Base-by-base conservation (phyloP, 2,329 filamentous ascomycete species). In the Periconia macrospinosa region DNA sequence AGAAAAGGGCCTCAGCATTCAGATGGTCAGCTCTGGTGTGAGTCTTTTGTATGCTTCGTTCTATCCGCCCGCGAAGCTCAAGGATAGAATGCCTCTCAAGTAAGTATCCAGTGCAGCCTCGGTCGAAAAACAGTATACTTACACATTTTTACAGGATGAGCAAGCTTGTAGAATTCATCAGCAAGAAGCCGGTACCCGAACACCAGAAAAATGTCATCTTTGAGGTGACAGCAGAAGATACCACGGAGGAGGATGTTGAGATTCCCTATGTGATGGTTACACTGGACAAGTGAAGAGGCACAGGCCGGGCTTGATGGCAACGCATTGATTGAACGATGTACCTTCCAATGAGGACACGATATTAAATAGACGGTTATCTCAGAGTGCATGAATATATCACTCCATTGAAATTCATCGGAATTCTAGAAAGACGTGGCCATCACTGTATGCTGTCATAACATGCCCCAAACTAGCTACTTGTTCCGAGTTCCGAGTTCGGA, bases 131-230 rank as follows among this genome's bases (percentile, higher is more conserved):
- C 17, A 30, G 23, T 17, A 41, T 27, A 23, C 62, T 74, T 62
- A 76, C 60, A 55, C 17, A 6, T 3, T 11, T 46, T 11, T 46
- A 41, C 51, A 96, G 92, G 78, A 84, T 97, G 76, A 96, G 91
- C 77, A 81, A 93, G 71, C 82, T 99, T 47, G 88, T 96, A 6
- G 91, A 93, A 77, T 85, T 84, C 44, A 89, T 99, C 59, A 95
- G 91, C 57, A 96, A 93, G 82, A 97, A 96, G 81, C 83, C 88
- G 2, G 88, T 99, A 53, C 93, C 94, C 0, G 83, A 85, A 3
- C 93, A 97, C 72, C 91, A 96, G 79, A 94, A 90, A 81, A 93
- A 96, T 67, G 85, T 97, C 58, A 97, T 97, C 65, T 95, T 97
- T 70, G 94, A 97, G 79, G 67, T 97, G 61, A 95, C 94, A 7